Percentiles rank a stretch among this genome's conserved stretches.
These are phyloP conservation scores for Microdochium paspali DNA, from an alignment of 2,329 filamentous ascomycete genomes.

Conservation along the genomic window DNA sequence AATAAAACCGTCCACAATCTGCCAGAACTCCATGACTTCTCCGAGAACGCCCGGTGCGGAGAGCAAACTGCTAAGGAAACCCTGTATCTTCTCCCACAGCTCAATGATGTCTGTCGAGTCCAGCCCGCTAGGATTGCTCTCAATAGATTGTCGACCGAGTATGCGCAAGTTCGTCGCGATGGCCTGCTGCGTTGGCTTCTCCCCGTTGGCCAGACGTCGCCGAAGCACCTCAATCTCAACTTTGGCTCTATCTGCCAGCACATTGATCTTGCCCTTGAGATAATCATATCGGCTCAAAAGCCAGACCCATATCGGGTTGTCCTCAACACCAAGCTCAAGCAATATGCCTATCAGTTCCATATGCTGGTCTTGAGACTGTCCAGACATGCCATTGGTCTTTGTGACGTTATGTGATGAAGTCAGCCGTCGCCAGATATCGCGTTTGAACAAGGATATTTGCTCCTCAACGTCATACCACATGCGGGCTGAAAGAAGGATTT, in stretches of 20 bases:
- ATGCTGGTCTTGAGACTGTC: conserved; percentile 66
- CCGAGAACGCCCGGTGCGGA: conserved; percentile 74
- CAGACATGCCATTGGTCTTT: conserved; percentile 35
- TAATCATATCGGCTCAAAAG: conserved; percentile 82
- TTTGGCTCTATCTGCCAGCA: conserved; percentile 74
- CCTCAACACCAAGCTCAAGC: conserved; percentile 87
- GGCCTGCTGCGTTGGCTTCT: conserved; percentile 59
- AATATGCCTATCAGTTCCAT: conserved; percentile 85
- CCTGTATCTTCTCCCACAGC: conserved; percentile 82
- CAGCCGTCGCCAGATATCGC: conserved; percentile 78
- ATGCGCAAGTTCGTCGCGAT: conserved; percentile 70
- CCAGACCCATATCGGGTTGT: conserved; percentile 97
- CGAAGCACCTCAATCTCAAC: conserved; percentile 89
- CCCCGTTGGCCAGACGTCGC: conserved; percentile 64
- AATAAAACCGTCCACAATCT: conserved; percentile 82
- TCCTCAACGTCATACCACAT: conserved; percentile 94
- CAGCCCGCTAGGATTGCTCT: conserved; percentile 52
- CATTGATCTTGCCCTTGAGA: conserved; percentile 75
- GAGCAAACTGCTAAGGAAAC: conserved; percentile 64
- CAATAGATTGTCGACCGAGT: conserved; percentile 57
- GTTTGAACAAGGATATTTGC: conserved; percentile 79
- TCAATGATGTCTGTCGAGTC: conserved; percentile 77
- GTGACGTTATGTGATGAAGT: conserved; percentile 54
- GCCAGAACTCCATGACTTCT: conserved; percentile 90
- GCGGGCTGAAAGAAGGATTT: conserved; percentile 76